Evolutionary conservation across 176 grass and related monocot species (phyloP), one percentile per base, ranked within the genome.

Genomic region (Musa troglodytarum): DNA sequence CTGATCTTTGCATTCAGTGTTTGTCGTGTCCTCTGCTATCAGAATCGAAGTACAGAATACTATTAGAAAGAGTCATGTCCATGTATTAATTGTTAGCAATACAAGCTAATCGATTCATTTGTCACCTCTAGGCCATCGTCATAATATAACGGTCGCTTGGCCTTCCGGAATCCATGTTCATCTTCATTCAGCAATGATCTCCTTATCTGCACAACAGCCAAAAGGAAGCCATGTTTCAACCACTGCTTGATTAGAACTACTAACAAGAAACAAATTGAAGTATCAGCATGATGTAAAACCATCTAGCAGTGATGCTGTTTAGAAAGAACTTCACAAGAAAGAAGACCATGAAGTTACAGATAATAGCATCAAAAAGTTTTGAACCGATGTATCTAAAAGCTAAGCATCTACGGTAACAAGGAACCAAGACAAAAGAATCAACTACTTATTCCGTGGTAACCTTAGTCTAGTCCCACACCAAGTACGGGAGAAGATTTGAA

Each of bases 11-110:
- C 89, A 1, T 86, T 86, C 63, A 87, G 70, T 19, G 82, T 91
- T 80, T 91, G 89, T 56, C 85, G 85, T 56, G 89, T 87, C 85
- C 85, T 87, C 85, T 91, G 80, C 56, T 80, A 63, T n/a, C 6
- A 53, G 17, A 78, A 52, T 74, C 15, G 17, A 65, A 3, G 64
- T 9, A 82, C 11, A 63, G 4, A 14, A 53, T 67, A 62, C 80
- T 24, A 62, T 20, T 68, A 52, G 71, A 10, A 87, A 77, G 34
- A 43, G 34, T 43, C 62, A 28, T 51, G 55, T 72, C n/a, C 1
- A 52, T 70, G 23, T 29, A 65, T 19, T 50, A 49, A 28, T 28
- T 4, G 49, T 20, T n/a, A 58, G 10, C 54, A 0, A 21, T 26
- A 20, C 11, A 67, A 15, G 2, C 54, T 9, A 34, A 16, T 78